A percentile compares a stretch with the other conserved stretches of the same genome.
phyloP scores from a whole-genome alignment of 768 basidiomycete genomes.

The Hebeloma cylindrosporum region DNA sequence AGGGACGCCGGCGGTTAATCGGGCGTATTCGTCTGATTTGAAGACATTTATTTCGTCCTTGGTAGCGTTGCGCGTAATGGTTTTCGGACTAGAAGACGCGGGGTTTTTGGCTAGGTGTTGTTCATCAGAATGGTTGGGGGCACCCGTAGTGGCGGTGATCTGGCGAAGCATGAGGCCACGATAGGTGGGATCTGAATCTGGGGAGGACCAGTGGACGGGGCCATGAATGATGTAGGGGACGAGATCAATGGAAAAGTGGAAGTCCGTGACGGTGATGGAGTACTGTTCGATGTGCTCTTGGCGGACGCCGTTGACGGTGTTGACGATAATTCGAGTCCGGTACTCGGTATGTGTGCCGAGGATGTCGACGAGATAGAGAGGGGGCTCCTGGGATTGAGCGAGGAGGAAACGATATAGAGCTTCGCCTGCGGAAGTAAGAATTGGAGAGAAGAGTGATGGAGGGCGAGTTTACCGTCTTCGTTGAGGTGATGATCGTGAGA shows the following conservation, averaged over 20 bases:
- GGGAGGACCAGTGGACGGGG: slow-evolving; percentile 47
- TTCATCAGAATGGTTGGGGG: background rate
- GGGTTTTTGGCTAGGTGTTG: slow-evolving; percentile 12
- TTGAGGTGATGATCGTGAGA: slow-evolving; percentile 74
- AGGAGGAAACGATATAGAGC: slow-evolving; percentile 74
- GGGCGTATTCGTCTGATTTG: slow-evolving; percentile 43
- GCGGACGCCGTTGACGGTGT: slow-evolving; percentile 29
- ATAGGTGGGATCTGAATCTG: slow-evolving; percentile 58
- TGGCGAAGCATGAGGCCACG: slow-evolving; percentile 59
- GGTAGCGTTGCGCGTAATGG: slow-evolving; percentile 37
- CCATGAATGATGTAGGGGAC: slow-evolving; percentile 19
- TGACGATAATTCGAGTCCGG: slow-evolving; percentile 42
- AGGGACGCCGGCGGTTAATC: slow-evolving; percentile 43
- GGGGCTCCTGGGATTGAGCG: slow-evolving; percentile 47
- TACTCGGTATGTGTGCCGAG: slow-evolving; percentile 55
- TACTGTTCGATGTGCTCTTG: slow-evolving; percentile 43
- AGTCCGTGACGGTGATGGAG: slow-evolving; percentile 58
- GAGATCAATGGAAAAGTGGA: slow-evolving; percentile 61
- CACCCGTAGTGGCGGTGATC: slow-evolving; percentile 34
- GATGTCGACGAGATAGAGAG: slow-evolving; percentile 45
- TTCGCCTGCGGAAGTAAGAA: slow-evolving; percentile 32
- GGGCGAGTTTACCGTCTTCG: slow-evolving; percentile 46
- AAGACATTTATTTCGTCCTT: slow-evolving; percentile 41
- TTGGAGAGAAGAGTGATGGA: background rate
- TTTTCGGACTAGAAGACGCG: too few species aligned